Evolutionary conservation across 2,329 filamentous ascomycete genomes (phyloP), one percentile per base, ranked within the genome.

Genomic region (Neofusicoccum cordaticola): DNA sequence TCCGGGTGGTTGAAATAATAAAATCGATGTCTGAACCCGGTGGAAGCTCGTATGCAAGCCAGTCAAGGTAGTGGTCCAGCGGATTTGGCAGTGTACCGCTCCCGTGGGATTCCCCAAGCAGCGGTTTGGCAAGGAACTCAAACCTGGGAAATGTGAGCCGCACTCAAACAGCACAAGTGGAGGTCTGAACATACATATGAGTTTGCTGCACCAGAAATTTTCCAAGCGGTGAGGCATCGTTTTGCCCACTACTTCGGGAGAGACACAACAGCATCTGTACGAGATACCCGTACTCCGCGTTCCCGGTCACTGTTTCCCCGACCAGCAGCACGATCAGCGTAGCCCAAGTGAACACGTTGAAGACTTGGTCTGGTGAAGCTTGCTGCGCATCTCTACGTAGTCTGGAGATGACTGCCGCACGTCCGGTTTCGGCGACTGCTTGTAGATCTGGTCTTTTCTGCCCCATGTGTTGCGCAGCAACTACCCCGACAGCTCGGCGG

Each of bases 271-370:
- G 67, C 71, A 80, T 77, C 57, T 77, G 71, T 0, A 79, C 66
- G 0, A 80, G 69, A 57, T 77, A 77, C 0, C 66, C 67, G 53
- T 75, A 80, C 37, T 80, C 78, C 19, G 71, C 71, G 3, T 77
- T 76, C 0, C 77, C 78, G 0, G 78, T 80, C 6, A 80, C 78
- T 0, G 78, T 79, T 13, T 80, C 78, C 0, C 78, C 78, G 0
- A 80, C 77, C 0, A 80, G 67, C 0, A 80, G 70, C 0, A 80
- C 73, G 1, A 80, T 66, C 11, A 80, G 69, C 0, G 77, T 79
- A 0, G 76, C 75, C 67, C 77, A 72, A 2, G 74, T 78, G 11
- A 72, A 78, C 0, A 73, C 71, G 37, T 72, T 77, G 66, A 79
- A 79, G 0, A 79, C 70, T n/a, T 64, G 65, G 8, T 72, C 67